Percentiles rank a stretch among this genome's conserved stretches.
phyloP scores from a whole-genome alignment of 2,329 filamentous ascomycete species.

The Penicillium sp. region DNA sequence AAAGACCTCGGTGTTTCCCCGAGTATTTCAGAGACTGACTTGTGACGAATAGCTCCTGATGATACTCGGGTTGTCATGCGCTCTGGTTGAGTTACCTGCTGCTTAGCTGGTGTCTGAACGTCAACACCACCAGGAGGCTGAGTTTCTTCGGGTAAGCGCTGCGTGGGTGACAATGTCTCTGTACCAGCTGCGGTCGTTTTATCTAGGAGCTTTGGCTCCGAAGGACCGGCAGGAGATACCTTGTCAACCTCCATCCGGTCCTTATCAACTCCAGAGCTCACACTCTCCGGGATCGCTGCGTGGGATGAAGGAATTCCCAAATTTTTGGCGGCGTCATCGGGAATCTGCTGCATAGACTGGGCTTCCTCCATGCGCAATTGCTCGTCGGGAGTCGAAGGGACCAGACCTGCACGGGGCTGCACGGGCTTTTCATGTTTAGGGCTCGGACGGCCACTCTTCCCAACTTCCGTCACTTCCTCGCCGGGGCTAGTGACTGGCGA shows the following conservation, averaged over 20 bases:
- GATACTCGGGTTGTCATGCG: constrained; percentile 68
- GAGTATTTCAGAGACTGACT: constrained; percentile 70
- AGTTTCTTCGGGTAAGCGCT: constrained; percentile 12
- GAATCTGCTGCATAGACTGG: constrained; percentile 39
- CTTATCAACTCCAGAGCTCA: constrained; percentile 12
- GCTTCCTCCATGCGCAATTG: constrained; percentile 58
- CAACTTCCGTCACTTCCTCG: constrained; percentile 52
- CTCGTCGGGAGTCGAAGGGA: constrained; percentile 56
- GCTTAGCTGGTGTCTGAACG: constrained; percentile 21
- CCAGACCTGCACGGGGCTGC: constrained; percentile 27
- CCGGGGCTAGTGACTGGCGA: constrained; percentile 74
- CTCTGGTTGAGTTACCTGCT: constrained; percentile 40
- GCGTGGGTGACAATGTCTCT: constrained; percentile 17
- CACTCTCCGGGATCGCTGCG: constrained; percentile 28
- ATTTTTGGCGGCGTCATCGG: constrained; percentile 16
- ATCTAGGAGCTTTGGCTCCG: constrained; percentile 16
- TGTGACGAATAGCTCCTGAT: constrained; percentile 67
- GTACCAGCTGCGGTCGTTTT: constrained; percentile 8
- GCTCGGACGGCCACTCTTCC: constrained; percentile 43
- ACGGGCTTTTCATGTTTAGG: constrained; percentile 25
- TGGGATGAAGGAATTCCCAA: constrained; percentile 19
- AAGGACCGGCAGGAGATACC: constrained; percentile 9
- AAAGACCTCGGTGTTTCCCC: constrained; percentile 54
- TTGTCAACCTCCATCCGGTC: constrained; percentile 22
- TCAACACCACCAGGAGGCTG: constrained; percentile 13